Base-by-base conservation (phyloP, 2,329 filamentous ascomycete genomes). In the Penicillium glabrum region DNA sequence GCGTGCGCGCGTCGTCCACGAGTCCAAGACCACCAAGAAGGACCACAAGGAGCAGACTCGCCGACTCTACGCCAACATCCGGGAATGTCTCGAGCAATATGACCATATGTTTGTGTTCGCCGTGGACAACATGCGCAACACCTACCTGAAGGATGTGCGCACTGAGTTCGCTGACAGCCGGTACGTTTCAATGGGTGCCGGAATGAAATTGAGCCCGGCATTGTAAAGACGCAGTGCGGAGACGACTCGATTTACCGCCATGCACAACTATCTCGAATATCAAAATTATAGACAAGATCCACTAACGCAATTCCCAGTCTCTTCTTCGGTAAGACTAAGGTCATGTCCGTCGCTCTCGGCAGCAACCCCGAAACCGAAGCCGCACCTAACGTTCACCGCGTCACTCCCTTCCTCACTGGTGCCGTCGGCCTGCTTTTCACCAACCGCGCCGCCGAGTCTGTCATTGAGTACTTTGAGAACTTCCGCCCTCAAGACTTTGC, bases 241-340 rank as follows among this genome's bases (percentile, higher is more conserved):
- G 11, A 39, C 24, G 39, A 19, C 47, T 23, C 26, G 21, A 23
- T 13, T 8, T 29, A 50, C 24, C 39, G 19, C n/a, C 39, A 19
- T 33, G 29, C 31, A 23, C 27, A 48, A 24, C 31, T 31, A 48
- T 48, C 23, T 19, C 23, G 33, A 41, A 21, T 21, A 33, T 24
- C 47, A 41, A n/a, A 23, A 23, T 19, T 16, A 27, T 43, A 39
- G 23, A 55, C 31, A n/a, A 24, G 39, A 35, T n/a, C 33, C 47
- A 45, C 56, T 51, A 44, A 51, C 45, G n/a, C 41, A 7, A 49
- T 53, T 29, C 57, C 5, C 68, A 95, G 93, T 68, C 82, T 99
- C 74, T 98, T 98, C 86, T 98, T 97, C 78, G 95, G 93, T 79
- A 99, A 98, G 82, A 98, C 93, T 58, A 98, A 98, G 80, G 93